These are phyloP conservation scores for Fusarium sp. DNA, from an alignment of 2,329 filamentous ascomycete genomes.

Conservation along the genomic window DNA sequence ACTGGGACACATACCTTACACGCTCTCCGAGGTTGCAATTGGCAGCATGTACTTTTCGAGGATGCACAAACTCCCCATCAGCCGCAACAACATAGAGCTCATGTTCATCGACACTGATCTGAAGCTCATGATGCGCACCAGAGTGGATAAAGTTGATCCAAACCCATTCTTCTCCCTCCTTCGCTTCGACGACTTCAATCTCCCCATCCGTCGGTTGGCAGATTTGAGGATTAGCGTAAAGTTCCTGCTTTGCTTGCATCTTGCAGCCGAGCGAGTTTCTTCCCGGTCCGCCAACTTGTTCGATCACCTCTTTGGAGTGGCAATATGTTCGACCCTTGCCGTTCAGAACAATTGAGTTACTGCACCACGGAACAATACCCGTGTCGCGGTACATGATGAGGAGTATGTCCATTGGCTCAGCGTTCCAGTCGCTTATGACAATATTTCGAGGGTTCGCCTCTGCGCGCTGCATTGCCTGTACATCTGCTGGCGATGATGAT, in stretches of 20 bases:
- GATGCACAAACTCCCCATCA: background rate
- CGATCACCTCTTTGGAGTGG: background rate
- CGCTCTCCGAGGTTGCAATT: background rate
- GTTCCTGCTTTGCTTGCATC: background rate
- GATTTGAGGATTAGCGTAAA: background rate
- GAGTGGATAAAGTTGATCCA: background rate
- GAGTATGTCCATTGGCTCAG: background rate
- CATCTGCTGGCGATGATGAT: background rate
- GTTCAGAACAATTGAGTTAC: background rate
- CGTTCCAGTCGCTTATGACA: background rate
- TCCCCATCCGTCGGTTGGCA: background rate
- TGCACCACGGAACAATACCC: background rate
- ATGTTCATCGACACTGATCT: background rate
- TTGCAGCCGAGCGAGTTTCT: background rate
- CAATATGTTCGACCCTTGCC: background rate
- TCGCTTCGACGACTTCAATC: background rate
- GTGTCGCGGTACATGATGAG: background rate
- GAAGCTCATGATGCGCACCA: background rate
- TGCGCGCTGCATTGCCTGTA: background rate
- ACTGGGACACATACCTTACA: background rate
- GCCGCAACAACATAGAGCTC: background rate
- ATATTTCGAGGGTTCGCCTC: background rate
- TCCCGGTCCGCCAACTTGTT: background rate
- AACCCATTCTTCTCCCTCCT: background rate
- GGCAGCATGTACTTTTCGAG: background rate